These are phyloP conservation scores for Annulohypoxylon moriforme DNA, from an alignment of 495 filamentous ascomycete genomes.

Conservation along the genomic window DNA sequence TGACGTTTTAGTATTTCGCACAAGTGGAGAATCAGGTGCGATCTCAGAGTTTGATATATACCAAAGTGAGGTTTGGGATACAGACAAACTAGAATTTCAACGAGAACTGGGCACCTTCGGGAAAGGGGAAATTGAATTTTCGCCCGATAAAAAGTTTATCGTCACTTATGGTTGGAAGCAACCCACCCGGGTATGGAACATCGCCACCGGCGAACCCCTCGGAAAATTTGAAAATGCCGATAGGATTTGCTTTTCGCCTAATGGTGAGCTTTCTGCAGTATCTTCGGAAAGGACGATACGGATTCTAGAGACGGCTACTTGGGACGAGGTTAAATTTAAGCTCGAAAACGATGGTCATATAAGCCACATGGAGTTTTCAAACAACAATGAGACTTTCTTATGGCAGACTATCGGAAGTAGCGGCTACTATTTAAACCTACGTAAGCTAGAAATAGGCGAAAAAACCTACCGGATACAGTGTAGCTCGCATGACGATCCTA, in stretches of 20 bases:
- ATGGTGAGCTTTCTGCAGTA: not conserved
- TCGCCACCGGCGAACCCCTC: not conserved
- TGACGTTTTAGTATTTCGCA: too few species aligned
- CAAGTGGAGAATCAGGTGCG: too few species aligned
- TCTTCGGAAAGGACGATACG: not conserved
- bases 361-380: constrained; percentile 1
- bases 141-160: too few species aligned
- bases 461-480: not conserved
- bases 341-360: not conserved
- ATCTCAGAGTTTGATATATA: too few species aligned
- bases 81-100: too few species aligned
- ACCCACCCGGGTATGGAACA: not conserved
- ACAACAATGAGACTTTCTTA: not conserved
- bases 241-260: not conserved
- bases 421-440: not conserved
- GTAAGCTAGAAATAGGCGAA: not conserved
- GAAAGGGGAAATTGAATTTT: too few species aligned
- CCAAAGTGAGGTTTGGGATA: too few species aligned
- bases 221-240: not conserved
- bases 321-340: constrained; percentile 2
- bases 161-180: too few species aligned
- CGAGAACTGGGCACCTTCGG: too few species aligned
- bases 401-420: not conserved
- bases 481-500: too few species aligned
- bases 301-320: constrained; percentile 4